phyloP scores from a whole-genome alignment of 257 asterid species.

The Rhazya stricta region DNA sequence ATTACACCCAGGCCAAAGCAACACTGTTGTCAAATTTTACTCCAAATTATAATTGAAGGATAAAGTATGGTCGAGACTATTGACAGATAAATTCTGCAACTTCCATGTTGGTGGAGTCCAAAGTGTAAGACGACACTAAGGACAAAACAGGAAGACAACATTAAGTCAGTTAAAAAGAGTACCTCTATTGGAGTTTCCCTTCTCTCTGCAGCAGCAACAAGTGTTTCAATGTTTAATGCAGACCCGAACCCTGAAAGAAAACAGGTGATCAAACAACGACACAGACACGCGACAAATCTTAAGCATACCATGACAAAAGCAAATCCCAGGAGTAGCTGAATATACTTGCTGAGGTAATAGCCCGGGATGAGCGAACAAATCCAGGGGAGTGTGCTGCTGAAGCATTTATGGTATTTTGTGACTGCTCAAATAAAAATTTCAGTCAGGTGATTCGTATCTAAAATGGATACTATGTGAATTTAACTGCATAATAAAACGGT shows the following conservation, averaged over 20 bases:
- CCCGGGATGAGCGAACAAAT: conserved; percentile 54
- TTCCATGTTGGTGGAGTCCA: neutral
- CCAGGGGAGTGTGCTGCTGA: conserved; percentile 50
- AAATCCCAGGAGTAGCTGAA: conserved; percentile 11
- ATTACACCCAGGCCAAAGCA: neutral
- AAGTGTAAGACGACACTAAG: neutral
- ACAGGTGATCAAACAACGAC: conserved; percentile 14
- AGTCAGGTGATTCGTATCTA: neutral
- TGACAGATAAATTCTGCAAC: neutral
- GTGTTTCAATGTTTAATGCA: conserved; percentile 93
- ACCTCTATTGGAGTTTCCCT: conserved; percentile 95
- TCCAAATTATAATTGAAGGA: neutral
- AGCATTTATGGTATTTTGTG: conserved; percentile 45
- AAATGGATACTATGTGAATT: neutral
- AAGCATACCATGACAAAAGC: conserved; percentile 3
- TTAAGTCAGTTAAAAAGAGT: conserved; percentile 12
- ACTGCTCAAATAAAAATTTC: conserved; percentile 32
- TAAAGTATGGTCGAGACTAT: neutral
- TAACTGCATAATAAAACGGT: neutral
- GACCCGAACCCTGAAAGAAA: conserved; percentile 76
- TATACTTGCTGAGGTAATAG: conserved; percentile 66
- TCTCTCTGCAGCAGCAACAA: conserved; percentile 98
- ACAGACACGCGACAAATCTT: neutral
- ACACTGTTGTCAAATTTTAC: neutral
- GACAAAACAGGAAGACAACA: neutral